A percentile compares a stretch with the other conserved stretches of the same genome.
phyloP scores from a whole-genome alignment of 345 rosid species.

The Trapa incisa region DNA sequence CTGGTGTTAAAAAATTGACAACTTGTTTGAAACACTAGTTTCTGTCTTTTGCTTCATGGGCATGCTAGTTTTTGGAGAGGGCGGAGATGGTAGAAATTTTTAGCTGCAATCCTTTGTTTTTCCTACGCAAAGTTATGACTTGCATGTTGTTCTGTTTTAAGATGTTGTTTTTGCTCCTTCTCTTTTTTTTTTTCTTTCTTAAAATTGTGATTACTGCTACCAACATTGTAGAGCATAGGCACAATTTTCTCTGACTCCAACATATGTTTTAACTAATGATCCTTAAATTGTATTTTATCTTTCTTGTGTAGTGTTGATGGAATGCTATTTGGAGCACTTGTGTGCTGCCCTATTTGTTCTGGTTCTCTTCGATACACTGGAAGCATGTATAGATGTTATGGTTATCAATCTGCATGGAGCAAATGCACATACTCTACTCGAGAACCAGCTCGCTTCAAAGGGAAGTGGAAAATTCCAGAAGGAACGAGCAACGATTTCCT shows the following conservation, averaged over 20 bases:
- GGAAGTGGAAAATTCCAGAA: conserved; percentile 82
- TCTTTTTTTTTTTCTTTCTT: neutral
- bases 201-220: neutral
- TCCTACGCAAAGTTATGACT: neutral
- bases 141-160: neutral
- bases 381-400: conserved; percentile 60
- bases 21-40: neutral
- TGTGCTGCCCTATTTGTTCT: conserved; percentile 58
- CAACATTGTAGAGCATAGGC: neutral
- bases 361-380: conserved; percentile 65
- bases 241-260: neutral
- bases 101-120: neutral
- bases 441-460: conserved; percentile 60
- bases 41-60: neutral
- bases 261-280: neutral
- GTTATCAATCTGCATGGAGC: conserved; percentile 81
- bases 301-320: conserved; percentile 69
- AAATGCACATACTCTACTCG: conserved; percentile 65
- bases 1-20: neutral
- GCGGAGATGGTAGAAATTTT: neutral
- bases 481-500: conserved; percentile 56
- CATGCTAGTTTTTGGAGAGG: neutral
- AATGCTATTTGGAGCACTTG: conserved; percentile 89
- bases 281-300: neutral
- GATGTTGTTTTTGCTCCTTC: neutral